Conservation (phyloP, 148 eudicot genomes). For the Gaultheria prostrata region DNA sequence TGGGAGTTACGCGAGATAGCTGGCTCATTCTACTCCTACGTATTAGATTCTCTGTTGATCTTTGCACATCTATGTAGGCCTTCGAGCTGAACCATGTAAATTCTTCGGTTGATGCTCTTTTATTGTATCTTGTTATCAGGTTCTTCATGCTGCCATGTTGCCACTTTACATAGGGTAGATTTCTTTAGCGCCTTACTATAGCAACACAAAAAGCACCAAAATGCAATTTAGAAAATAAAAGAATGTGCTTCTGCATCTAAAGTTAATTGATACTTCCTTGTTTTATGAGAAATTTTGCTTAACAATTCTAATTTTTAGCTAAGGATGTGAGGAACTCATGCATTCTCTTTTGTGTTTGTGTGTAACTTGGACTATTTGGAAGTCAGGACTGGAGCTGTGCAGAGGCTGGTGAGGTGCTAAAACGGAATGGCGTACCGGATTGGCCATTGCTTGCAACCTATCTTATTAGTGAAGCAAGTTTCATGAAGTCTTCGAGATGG, state of each 20-base stretch:
- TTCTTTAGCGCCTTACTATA: neutral
- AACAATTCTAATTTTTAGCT: neutral
- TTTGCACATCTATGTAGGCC: too few species aligned
- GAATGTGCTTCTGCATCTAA: neutral
- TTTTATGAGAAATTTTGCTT: neutral
- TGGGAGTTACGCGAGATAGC: too few species aligned
- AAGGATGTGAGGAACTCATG: neutral
- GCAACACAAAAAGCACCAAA: neutral
- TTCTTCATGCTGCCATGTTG: too few species aligned
- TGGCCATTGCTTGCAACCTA: constrained; percentile 97
- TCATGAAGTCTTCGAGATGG: constrained; percentile 80
- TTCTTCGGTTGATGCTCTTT: neutral
- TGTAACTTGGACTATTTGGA: constrained; percentile 1
- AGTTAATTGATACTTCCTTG: neutral
- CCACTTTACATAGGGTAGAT: too few species aligned
- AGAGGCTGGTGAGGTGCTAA: constrained; percentile 78
- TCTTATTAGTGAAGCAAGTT: constrained; percentile 87
- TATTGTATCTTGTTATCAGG: neutral
- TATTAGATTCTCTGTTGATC: too few species aligned
- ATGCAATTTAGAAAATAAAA: neutral
- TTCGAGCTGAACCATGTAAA: too few species aligned
- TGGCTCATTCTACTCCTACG: too few species aligned
- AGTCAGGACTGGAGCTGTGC: constrained; percentile 79
- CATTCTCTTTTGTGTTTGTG: neutral
- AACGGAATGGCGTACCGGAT: constrained; percentile 75